Base-by-base conservation (phyloP, 768 basidiomycete genomes). In the Podaxis rugospora region DNA sequence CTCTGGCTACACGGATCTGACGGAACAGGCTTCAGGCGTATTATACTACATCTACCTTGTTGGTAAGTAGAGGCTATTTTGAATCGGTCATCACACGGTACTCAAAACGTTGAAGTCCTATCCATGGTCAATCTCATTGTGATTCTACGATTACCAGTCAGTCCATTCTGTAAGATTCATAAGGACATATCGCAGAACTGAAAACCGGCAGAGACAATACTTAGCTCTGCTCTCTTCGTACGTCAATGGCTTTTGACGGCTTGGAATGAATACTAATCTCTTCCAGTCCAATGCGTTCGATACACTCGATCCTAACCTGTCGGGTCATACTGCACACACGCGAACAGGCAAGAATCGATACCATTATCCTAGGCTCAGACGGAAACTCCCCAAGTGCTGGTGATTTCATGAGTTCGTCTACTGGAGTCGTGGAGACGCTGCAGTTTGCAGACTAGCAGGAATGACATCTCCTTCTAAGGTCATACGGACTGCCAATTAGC, bases 11-110 rank as follows among this genome's bases (percentile, higher is more conserved):
- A 28, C 1, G 6, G 18, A 23, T 7, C 42, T 18, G 16, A n/a
- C n/a, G 21, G 23, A 52, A 14, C 32, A 6, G 9, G 23, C 39
- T 2, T 44, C 14, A 44, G 59, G 59, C 9, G 36, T 53, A 4
- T 3, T 60, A 0, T 60, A 60, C 39, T 60, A 60, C 39, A 14
- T 60, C 21, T 60, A 60, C 47, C 59, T 60, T 14, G 59, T 60
- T 13, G 21, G 59, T 60, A 27, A 39, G 59, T 16, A 1, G 5
- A 23, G 4, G 4, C 46, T n/a, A 50, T 50, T 36, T 44, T 2
- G n/a, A 5, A 44, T 18, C 18, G 5, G 6, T 1, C 9, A 18
- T n/a, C 14, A 2, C 9, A 7, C 11, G 18, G 6, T 6, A 18
- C 18, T 16, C 42, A 18, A 18, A 27, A 42, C 10, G 23, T 55